Conservation (phyloP, 129 eudicot genomes). For the carrot (Daucus carota) region DNA sequence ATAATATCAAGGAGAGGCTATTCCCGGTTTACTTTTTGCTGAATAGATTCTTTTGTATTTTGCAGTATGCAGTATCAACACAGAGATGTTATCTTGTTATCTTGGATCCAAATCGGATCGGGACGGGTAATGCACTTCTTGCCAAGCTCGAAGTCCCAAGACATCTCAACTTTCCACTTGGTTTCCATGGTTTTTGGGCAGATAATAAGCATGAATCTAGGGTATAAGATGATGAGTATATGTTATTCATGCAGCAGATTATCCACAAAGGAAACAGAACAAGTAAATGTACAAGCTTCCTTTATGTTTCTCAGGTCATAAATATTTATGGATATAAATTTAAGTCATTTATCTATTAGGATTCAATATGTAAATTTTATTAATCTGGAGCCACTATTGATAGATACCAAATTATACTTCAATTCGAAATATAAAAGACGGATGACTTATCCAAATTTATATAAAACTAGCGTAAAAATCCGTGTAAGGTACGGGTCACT, state of each 20-base stretch:
- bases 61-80: constrained; percentile 82
- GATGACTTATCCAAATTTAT: no score
- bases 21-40: no score
- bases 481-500: no score
- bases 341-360: no score
- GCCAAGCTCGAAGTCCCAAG: constrained; percentile 89
- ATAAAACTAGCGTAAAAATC: no score
- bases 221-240: no score
- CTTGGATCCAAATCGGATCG: constrained; percentile 57
- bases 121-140: constrained; percentile 49
- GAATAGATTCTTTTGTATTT: constrained; percentile 7
- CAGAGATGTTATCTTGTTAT: constrained; percentile 59
- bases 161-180: constrained; percentile 69
- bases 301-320: background rate
- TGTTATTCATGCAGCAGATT: background rate
- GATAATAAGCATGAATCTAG: background rate
- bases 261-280: background rate
- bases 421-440: no score
- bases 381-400: no score
- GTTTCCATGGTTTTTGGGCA: constrained; percentile 95
- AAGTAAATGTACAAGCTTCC: background rate
- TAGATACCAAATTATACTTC: no score
- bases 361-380: no score
- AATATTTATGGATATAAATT: background rate
- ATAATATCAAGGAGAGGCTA: no score